phyloP scores from a whole-genome alignment of 208 protist genomes.

The Acanthamoeba triangularis region DNA sequence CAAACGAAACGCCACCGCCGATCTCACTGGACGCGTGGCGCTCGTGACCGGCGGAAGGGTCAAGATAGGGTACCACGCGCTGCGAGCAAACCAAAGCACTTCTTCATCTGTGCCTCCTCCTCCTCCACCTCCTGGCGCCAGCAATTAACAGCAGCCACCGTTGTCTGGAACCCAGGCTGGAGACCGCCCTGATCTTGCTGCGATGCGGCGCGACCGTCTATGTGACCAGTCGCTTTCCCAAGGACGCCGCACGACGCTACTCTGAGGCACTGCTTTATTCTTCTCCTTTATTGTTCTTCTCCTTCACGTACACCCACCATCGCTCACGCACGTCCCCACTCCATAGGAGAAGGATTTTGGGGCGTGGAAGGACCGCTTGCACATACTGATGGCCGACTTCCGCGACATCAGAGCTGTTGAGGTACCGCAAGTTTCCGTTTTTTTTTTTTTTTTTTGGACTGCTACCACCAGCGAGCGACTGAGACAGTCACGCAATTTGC shows the following conservation, averaged over 20 bases:
- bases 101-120: too few species aligned
- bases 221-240: constrained; percentile 89
- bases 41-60: constrained; percentile 94
- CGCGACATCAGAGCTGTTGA: constrained; percentile 96
- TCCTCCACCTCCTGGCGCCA: too few species aligned
- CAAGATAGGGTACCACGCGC: constrained; percentile 93
- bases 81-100: too few species aligned
- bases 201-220: constrained; percentile 85
- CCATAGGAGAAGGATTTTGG: constrained; percentile 94
- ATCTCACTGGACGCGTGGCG: constrained; percentile 95
- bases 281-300: constrained; percentile 1
- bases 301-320: constrained; percentile 88
- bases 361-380: constrained; percentile 94
- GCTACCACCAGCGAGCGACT: constrained; percentile 87
- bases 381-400: constrained; percentile 96
- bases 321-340: constrained; percentile 66
- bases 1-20: constrained; percentile 94
- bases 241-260: constrained; percentile 92
- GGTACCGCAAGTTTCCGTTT: not conserved
- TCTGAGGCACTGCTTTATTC: not conserved
- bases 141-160: not conserved
- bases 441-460: constrained; percentile 80
- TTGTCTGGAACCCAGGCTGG: not conserved
- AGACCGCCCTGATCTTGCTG: constrained; percentile 83
- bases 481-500: too few species aligned